Base-by-base conservation (phyloP, 1,284 basidiomycete genomes). In the Vanrija pseudolonga region DNA sequence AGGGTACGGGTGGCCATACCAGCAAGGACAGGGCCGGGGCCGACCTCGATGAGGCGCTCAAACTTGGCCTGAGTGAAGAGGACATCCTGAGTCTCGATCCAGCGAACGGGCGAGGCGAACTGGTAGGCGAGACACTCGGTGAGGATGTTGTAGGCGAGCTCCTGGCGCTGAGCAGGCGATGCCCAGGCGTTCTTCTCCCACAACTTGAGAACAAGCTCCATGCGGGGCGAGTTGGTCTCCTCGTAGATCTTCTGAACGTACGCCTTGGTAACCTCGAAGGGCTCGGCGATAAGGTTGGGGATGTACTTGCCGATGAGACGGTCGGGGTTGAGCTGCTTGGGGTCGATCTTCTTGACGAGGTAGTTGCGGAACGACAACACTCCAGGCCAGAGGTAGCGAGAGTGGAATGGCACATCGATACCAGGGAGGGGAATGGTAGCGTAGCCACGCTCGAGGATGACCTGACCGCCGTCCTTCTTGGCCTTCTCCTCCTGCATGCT, bases 331-430 rank as follows among this genome's bases (percentile, higher is more conserved):
- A 95, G 83, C 65, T 92, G 85, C 37, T 84, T 83, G 3, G 90
- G 83, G 70, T 96, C 91, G 77, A 98, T 92, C 80, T 98, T 97
- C 85, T 98, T 98, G 47, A 93, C 95, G 19, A 98, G 81, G 77
- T 98, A 94, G 90, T 74, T 57, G 62, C 60, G 61, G 61, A 65
- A 71, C 28, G 75, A 92, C 85, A 98, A 85, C 47, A 98, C 96
- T 74, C 95, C 96, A 28, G 93, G 92, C 96, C 95, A 94, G 45
- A 98, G 84, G 79, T 98, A 98, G 65, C 91, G 88, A 9, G 95
- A 78, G 77, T 98, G 95, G 89, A 98, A 98, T 12, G 96, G 95
- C 12, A 98, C 95, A 68, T 98, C 95, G 68, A 98, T 98, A 67
- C 95, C 95, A 36, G 95, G 91, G 12, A 97, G 83, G 51, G 94